A percentile compares a stretch with the other conserved stretches of the same genome.
These are phyloP conservation scores for Phytophthora fragariae DNA, from an alignment of 352 stramenopile genomes.

Conservation along the genomic window DNA sequence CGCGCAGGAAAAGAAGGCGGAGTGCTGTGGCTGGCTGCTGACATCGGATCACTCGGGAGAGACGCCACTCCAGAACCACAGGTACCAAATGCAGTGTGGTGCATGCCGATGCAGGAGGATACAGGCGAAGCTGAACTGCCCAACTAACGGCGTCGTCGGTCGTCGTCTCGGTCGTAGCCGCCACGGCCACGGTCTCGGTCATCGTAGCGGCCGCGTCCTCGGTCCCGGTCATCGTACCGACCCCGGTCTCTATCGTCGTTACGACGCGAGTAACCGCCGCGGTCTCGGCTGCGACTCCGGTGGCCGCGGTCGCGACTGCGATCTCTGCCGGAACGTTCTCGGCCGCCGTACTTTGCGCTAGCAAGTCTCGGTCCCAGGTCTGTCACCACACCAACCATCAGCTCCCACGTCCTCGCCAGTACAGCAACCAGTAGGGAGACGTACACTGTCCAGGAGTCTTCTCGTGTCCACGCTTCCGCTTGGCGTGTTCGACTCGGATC, in stretches of 20 bases:
- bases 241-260: slow-evolving; percentile 58
- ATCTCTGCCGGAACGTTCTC: slow-evolving; percentile 50
- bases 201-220: slow-evolving; percentile 57
- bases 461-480: slow-evolving; percentile 80
- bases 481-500: slow-evolving; percentile 84
- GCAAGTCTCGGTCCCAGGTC: slow-evolving; percentile 78
- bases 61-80: slow-evolving; percentile 26
- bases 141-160: slow-evolving; percentile 49
- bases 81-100: slow-evolving; percentile 28
- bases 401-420: neutral
- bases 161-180: slow-evolving; percentile 55
- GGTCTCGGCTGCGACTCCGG: slow-evolving; percentile 56
- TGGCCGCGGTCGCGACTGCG: slow-evolving; percentile 57
- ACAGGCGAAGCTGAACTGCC: neutral
- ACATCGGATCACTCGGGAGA: slow-evolving; percentile 18
- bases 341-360: slow-evolving; percentile 75
- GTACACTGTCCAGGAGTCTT: slow-evolving; percentile 88
- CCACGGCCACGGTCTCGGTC: slow-evolving; percentile 64
- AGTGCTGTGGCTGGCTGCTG: slow-evolving; percentile 28
- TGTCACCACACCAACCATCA: slow-evolving; percentile 22
- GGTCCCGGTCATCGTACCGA: slow-evolving; percentile 56
- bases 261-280: slow-evolving; percentile 49
- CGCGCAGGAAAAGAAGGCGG: slow-evolving; percentile 35
- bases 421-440: no score
- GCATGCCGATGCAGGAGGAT: slow-evolving; percentile 5